phyloP scores from a whole-genome alignment of 2,329 filamentous ascomycete species.

The Calonectria fujianensis region DNA sequence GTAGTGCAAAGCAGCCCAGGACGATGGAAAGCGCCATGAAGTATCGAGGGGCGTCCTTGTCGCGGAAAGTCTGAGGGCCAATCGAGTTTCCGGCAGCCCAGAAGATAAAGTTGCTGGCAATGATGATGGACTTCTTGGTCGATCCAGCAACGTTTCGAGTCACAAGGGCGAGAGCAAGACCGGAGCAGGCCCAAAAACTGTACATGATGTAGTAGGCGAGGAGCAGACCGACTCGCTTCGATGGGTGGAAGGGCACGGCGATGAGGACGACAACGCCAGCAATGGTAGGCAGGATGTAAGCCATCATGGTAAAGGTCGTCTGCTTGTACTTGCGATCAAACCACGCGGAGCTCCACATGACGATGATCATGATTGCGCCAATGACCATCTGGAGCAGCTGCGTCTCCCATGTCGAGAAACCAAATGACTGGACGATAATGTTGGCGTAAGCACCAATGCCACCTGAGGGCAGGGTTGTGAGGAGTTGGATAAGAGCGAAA shows the following conservation, averaged over 20 bases:
- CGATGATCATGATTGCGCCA: constrained; percentile 81
- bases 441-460: constrained; percentile 83
- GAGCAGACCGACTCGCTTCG: constrained; percentile 79
- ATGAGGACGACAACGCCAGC: constrained; percentile 83
- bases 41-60: constrained; percentile 30
- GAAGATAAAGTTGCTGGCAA: constrained; percentile 32
- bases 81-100: constrained; percentile 32
- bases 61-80: constrained; percentile 31
- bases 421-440: constrained; percentile 81
- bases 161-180: constrained; percentile 70
- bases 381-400: constrained; percentile 86
- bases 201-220: constrained; percentile 85
- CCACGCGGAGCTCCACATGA: constrained; percentile 79
- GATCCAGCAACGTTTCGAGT: constrained; percentile 30
- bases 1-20: constrained; percentile 17
- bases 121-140: constrained; percentile 33
- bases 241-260: constrained; percentile 76
- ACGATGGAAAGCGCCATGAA: constrained; percentile 21
- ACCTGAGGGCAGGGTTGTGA: constrained; percentile 82
- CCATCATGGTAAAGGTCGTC: constrained; percentile 79
- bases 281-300: constrained; percentile 76
- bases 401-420: constrained; percentile 79
- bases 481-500: constrained; percentile 79
- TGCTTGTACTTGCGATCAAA: constrained; percentile 80
- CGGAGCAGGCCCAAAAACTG: constrained; percentile 83